Evolutionary conservation across 495 filamentous ascomycete genomes (phyloP), one percentile per base, ranked within the genome.

Genomic region (Penicillium cosmopolitanum): DNA sequence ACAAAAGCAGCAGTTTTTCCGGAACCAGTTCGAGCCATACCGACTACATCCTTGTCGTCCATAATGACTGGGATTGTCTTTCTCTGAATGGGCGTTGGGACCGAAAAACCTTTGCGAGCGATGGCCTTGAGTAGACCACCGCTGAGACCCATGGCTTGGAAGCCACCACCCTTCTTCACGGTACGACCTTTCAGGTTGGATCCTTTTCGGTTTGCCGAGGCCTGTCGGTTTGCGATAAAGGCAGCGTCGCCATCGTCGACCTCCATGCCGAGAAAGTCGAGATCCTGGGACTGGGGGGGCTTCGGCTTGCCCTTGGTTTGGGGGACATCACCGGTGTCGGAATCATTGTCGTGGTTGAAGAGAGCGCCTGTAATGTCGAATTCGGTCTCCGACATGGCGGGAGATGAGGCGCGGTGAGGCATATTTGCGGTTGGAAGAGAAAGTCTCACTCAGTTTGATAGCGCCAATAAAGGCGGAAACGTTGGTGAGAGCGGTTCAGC

Each of bases 1-100:
- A 98, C 92, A 71, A 98, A 98, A 13, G 95, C 94, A 2, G 94
- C 95, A 1, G 93, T 97, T 78, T 98, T 98, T 71, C 95, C 95
- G 38, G 92, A 96, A 71, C 95, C 95, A 18, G 95, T 98, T 51
- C 95, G 82, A 4, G 95, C 95, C 96, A 98, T 99, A 57, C 92
- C 95, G 8, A 98, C 93, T 5, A 99, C 92, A 80, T 98, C 94
- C 64, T 89, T 85, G 54, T 89, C 84, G 46, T 96, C 91, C 68
- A 97, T 80, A 43, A 97, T 82, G 55, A 98, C 80, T 5, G 95
- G 95, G 47, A 99, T 95, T 9, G 95, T 90, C 78, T 97, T 97
- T 36, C 95, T 84, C 79, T 99, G 95, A 71, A 99, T 98, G 0
- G 95, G 95, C 5, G 95, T 99, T 0, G 95, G 95, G 3, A 98